Percentiles rank a stretch among this genome's conserved stretches.
Evolutionary conservation across 805 yeast species (phyloP).

Genomic region (Schizosaccharomyces lindneri): DNA sequence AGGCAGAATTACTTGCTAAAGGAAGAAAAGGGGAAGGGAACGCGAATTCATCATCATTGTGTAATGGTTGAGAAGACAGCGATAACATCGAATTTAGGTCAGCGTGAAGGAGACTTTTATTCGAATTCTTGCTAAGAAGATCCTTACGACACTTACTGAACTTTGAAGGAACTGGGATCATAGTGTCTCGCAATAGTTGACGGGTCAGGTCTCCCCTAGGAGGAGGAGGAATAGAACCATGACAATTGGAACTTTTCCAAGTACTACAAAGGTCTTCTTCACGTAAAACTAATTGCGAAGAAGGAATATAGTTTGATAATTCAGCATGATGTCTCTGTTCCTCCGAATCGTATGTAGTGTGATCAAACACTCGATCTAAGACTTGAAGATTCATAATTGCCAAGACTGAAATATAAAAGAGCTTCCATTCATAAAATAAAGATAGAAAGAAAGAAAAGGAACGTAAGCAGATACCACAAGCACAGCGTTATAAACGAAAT

Average conservation of each 20-base stretch:
- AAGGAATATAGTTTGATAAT: background rate
- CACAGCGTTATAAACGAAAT: too few relatives aligned
- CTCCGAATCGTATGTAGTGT: too few relatives aligned
- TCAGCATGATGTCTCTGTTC: too few relatives aligned
- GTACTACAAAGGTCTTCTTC: background rate
- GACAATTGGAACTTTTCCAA: too few relatives aligned
- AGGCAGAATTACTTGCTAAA: background rate
- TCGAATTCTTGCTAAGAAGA: background rate
- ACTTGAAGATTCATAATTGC: too few relatives aligned
- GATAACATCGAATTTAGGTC: background rate
- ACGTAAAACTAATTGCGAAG: background rate
- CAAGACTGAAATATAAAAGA: too few relatives aligned
- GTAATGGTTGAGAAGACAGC: background rate
- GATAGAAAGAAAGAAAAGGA: too few relatives aligned
- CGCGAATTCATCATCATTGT: background rate
- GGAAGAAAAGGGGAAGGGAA: background rate
- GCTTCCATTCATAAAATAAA: too few relatives aligned
- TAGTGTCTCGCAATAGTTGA: background rate
- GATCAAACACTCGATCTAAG: too few relatives aligned
- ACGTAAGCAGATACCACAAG: too few relatives aligned
- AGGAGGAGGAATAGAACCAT: background rate
- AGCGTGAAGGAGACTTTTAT: background rate
- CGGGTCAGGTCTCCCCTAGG: background rate
- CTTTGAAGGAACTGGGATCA: background rate
- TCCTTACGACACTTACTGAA: background rate